Evolutionary conservation across 139 green algal genomes (phyloP), one percentile per base, ranked within the genome.

Genomic region (Medakamo hakoo): DNA sequence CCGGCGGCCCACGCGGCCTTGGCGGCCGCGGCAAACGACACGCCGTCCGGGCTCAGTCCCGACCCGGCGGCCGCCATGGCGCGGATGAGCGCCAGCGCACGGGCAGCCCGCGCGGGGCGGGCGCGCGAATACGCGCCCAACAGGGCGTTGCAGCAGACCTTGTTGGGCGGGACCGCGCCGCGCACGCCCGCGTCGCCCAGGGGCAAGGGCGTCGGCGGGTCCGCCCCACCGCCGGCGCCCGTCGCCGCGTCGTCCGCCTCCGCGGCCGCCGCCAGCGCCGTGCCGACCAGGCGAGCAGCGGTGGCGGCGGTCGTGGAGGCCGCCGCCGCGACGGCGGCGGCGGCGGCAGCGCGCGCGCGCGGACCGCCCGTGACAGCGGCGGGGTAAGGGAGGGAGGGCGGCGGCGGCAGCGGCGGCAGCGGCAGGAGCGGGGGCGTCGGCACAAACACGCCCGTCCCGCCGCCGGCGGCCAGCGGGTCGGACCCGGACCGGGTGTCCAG

Each of bases 91-190:
- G 9, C 40, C 9, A 52, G 40, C 40, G 40, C 40, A 16, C 40
- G 40, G 9, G 9, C 40, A 16, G 40, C 9, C 9, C 40, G 40
- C 9, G 40, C 9, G 40, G 40, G 40, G 40, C 40, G 40, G 19
- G 86, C 87, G 1, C 85, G 72, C 0, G 87, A 78, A 57, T 94
- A 93, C 0, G 87, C 84, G 0, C 84, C 84, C 63, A 95, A 78
- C 62, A 95, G 77, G 2, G 86, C 83, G 63, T 95, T 95, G 77
- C 86, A 92, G 76, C 86, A 94, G 4, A 95, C 84, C 27, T 82
- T 66, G 70, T 86, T 82, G 27, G 76, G 76, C 14, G 67, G 64
- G n/a, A 82, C 73, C 28, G 63, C 57, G 4, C 69, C 63, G 29
- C 14, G 14, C 14, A 16, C 55, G 22, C 14, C 55, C n/a, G 55